Evolutionary conservation across 2,329 filamentous ascomycete species (phyloP), one percentile per base, ranked within the genome.

Genomic region (Fusarium kyushuense): DNA sequence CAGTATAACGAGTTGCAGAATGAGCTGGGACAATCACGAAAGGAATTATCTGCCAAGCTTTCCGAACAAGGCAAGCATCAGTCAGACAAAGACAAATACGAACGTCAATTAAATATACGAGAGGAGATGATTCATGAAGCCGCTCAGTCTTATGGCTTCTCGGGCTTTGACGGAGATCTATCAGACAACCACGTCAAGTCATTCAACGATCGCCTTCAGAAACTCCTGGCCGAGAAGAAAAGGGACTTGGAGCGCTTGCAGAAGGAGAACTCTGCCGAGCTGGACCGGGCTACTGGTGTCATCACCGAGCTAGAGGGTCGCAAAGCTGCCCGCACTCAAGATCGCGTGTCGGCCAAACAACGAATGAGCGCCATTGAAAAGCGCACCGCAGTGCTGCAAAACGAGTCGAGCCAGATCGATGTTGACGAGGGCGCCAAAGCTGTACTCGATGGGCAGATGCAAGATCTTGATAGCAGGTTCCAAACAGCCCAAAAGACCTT

Each of bases 401-500:
- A 82, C 46, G 88, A 91, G 32, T 83, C 93, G 32, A 86, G 90
- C 71, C 83, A 84, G n/a, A 90, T 99, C 56, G 86, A 91, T 35
- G 86, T 94, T 30, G 95, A 99, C 71, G 95, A 98, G 79, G 94
- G 94, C 5, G 87, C 88, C 32, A 92, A 93, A 76, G 91, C 92
- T 27, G 84, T 92, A 5, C 84, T 97, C 9, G 91, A 96, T 72
- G 87, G 89, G 17, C 90, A 91, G 54, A 86, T 92, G 48, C 86
- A 88, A 36, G 92, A 96, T 38, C 84, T 92, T 0, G 87, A 91
- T 63, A 81, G 82, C 19, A 86, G 85, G 33, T 83, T 97, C 17
- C 79, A 85, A 46, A 84, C 86, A 54, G 84, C 88, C 5, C 90
- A 88, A 65, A 82, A 86, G n/a, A 86, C 90, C 2, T 86, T 90